phyloP scores from a whole-genome alignment of 495 filamentous ascomycete genomes.

The Evansstolkia leycettana region DNA sequence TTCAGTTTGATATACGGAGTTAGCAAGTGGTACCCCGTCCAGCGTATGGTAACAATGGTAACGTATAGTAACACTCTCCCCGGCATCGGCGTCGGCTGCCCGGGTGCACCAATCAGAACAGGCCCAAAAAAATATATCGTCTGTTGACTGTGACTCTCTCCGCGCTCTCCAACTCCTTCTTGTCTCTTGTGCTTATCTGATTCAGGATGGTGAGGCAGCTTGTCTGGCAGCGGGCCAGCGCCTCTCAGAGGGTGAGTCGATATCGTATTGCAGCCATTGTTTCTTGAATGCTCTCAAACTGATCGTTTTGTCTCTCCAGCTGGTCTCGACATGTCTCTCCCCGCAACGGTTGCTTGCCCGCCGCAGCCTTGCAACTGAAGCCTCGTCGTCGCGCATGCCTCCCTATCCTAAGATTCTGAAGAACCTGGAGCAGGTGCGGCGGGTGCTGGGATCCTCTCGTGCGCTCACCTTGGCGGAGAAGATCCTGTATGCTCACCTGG shows the following conservation, averaged over 20 bases:
- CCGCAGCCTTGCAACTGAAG: constrained; percentile 23
- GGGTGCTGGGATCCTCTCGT: constrained; percentile 52
- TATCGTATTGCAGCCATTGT: constrained; percentile 1
- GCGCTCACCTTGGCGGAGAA: constrained; percentile 87
- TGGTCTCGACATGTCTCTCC: constrained; percentile 16
- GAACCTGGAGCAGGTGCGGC: constrained; percentile 52
- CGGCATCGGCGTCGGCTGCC: background rate
- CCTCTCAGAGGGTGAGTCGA: constrained; percentile 19
- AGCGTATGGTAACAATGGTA: no score
- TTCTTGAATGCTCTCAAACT: background rate
- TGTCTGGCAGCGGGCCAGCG: constrained; percentile 19
- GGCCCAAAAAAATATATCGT: background rate
- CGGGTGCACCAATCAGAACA: background rate
- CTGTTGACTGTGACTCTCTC: no score
- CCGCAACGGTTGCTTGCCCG: constrained; percentile 9
- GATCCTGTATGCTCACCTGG: constrained; percentile 92
- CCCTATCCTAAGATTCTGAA: constrained; percentile 52
- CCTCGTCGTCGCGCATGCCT: constrained; percentile 38
- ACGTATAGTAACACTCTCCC: background rate
- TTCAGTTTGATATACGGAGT: no score
- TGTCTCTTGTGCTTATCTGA: no score
- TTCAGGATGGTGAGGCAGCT: constrained; percentile 22
- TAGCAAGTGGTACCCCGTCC: no score
- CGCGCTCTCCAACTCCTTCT: background rate
- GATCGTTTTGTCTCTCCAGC: constrained; percentile 3